Evolutionary conservation across 169 alveolate species (phyloP), one percentile per base, ranked within the genome.

Genomic region (Eimeria acervulina): DNA sequence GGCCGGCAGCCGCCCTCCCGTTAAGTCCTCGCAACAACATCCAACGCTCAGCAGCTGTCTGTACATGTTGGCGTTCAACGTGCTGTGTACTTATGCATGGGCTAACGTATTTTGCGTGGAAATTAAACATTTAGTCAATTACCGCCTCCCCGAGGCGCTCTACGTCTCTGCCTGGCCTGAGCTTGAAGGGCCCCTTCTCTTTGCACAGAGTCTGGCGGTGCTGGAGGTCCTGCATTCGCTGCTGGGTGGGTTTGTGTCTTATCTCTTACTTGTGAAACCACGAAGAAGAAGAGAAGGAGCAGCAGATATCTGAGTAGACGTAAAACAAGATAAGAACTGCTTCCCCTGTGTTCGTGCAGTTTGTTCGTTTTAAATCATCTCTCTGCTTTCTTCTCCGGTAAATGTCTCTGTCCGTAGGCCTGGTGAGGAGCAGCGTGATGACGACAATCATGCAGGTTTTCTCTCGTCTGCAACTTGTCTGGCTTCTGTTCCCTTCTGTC

Each of bases 361-460:
- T n/a, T n/a, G n/a, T n/a, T n/a, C n/a, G n/a, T n/a, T n/a, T n/a
- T n/a, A n/a, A n/a, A n/a, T n/a, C n/a, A n/a, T n/a, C n/a, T n/a
- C n/a, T n/a, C n/a, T 51, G 15, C 7, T 17, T 51, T 51, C 59
- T 51, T 12, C 59, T 17, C 15, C 15, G 59, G 7, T 51, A 17
- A 51, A 51, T 51, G 59, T 17, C 2, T 17, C 0, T 51, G 84
- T 78, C 31, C 19, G 63, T 63, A 19, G 96, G 96, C 74, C 76
- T 93, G 15, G 96, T 93, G 1, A 59, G 93, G 17, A 80, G 93
- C 76, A 72, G 85, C 70, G 93, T 66, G 28, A 26, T 63, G 66
- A 93, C 93, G 23, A 93, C 96, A 8, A 15, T 96, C 76, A 95
- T 52, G 59, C 95, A 91, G 81, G 95, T 91, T 12, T 76, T 91